Base-by-base conservation (phyloP, 208 protist genomes). In the Acanthamoeba comandoni region DNA sequence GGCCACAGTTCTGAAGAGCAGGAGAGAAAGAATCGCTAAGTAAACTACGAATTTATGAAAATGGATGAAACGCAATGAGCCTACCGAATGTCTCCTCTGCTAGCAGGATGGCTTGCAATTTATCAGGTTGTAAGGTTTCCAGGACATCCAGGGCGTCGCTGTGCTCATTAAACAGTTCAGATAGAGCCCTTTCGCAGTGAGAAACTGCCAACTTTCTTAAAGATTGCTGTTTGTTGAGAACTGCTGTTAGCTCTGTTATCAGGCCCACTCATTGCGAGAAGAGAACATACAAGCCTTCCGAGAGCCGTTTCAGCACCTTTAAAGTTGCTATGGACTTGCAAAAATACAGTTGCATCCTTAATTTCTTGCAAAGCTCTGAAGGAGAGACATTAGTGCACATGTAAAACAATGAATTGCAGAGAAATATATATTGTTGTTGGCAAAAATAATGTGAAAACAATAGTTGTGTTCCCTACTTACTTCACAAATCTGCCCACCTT, bases 281-380 rank as follows among this genome's bases (percentile, higher is more conserved):
- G 31, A 11, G 17, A 35, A 24, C 31, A 26, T 29, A 84, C 73
- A 51, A 84, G 51, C 24, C 48, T 57, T 29, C 53, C 57, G 2
- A 84, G 19, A 3, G 73, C 73, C 0, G 51, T 43, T 64, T 84
- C 73, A 0, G 73, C 48, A 57, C 73, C 55, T 26, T 64, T 58
- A 39, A 84, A 84, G 73, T 62, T 84, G 73, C 57, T 29, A 35
- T 84, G 57, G 0, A 57, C 43, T 24, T 84, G 73, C 13, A 84
- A 29, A 43, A 43, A 43, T 43, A 43, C 5, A 43, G 35, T 43
- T 43, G 35, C 35, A 43, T 43, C 35, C 35, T 43, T 43, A 43
- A 43, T 43, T 43, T 43, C 35, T 43, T 43, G 35, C 35, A 43
- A 43, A 43, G 35, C 35, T 43, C 35, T 43, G 35, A 43, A 43